Conservation (phyloP, 208 protist genomes). For the Wallacemonas sp. region DNA sequence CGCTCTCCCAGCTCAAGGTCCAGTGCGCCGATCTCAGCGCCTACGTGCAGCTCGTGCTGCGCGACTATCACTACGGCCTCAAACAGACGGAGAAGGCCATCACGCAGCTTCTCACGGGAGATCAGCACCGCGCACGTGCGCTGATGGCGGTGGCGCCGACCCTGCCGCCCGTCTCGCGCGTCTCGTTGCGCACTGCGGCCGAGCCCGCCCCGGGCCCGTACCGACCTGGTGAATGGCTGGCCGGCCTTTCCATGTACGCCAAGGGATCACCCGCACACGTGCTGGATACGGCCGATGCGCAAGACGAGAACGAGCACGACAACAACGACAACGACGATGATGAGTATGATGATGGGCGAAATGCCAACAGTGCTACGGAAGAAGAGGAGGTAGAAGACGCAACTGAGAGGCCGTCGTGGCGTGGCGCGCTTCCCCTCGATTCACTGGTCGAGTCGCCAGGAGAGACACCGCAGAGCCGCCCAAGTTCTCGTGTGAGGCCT, state of each 20-base stretch:
- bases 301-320: background rate
- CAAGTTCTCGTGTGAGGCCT: too few relatives aligned
- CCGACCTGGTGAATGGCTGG: background rate
- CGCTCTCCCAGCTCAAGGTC: conserved; percentile 16
- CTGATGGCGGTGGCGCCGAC: too few relatives aligned
- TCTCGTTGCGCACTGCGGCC: background rate
- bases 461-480: too few relatives aligned
- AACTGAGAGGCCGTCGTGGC: too few relatives aligned
- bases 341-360: too few relatives aligned
- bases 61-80: conserved; percentile 36
- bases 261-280: background rate
- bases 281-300: background rate
- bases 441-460: too few relatives aligned
- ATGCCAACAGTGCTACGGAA: too few relatives aligned
- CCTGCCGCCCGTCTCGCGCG: background rate
- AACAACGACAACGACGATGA: background rate
- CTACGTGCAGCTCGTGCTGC: conserved; percentile 40
- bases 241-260: conserved; percentile 9
- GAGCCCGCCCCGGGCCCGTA: background rate
- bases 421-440: too few relatives aligned
- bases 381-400: too few relatives aligned
- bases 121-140: background rate
- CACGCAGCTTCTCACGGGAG: conserved; percentile 18
- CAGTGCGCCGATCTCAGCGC: conserved; percentile 41
- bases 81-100: conserved; percentile 23